Base-by-base conservation (phyloP, 495 filamentous ascomycete genomes). In the Recurvomyces mirabilis region DNA sequence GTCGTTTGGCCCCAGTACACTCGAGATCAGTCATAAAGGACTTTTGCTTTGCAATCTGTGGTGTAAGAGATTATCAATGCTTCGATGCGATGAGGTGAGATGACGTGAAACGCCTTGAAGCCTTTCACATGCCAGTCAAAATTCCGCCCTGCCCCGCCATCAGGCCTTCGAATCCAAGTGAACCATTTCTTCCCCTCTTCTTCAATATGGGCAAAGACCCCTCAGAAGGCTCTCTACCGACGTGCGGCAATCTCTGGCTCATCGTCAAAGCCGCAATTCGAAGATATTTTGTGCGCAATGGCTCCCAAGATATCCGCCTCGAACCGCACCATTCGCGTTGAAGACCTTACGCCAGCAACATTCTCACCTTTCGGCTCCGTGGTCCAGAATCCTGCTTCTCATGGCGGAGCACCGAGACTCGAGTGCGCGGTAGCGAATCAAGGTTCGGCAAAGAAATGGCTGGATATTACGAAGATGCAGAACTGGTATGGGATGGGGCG, bases 331-430 rank as follows among this genome's bases (percentile, higher is more conserved):
- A 53, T 50, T 38, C 45, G 20, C 46, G 42, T 26, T 48, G 34
- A 26, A 20, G 25, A 28, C 25, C 48, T 52, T 43, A 79, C 75
- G 5, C 67, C 71, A 33, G 56, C 62, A 9, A 58, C 72, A 53
- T 98, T 95, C 66, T 67, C 79, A 10, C 71, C 73, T 43, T 98
- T 94, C 63, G 91, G 91, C 56, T 77, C 80, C 36, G 85, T 87
- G 12, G 75, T 94, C 52, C 68, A 74, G 55, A 85, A 85, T 47
- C 69, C 67, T 38, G 65, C 70, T 26, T 66, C 70, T 20, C 64
- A 35, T 23, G 60, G 41, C 51, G 38, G 12, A 43, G 28, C 30
- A 49, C 38, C 48, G 19, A 43, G 39, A 38, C 49, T 39, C 32
- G 43, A 47, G 2, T 61, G 67, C 5, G 65, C 71, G 0, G 58